Conservation (phyloP, 441 rosid genomes). For the Dalechampia spathulata region DNA sequence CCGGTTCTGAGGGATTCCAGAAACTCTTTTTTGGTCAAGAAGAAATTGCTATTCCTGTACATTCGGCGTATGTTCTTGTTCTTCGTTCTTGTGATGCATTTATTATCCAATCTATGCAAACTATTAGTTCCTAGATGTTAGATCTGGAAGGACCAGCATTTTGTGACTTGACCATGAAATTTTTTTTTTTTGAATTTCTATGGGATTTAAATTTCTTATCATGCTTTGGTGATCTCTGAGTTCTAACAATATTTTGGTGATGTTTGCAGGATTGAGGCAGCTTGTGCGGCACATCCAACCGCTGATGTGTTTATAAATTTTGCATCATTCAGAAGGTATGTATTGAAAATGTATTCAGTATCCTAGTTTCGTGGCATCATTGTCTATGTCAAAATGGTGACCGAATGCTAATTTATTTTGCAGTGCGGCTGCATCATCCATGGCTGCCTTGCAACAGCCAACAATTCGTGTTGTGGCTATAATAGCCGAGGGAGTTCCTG, state of each 20-base stretch:
- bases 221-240: too few relatives aligned
- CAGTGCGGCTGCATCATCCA: slow-evolving; percentile 96
- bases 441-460: slow-evolving; percentile 93
- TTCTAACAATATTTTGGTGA: slow-evolving; percentile 7
- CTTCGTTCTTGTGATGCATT: not conserved
- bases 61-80: slow-evolving; percentile 47
- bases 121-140: too few relatives aligned
- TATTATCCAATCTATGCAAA: too few relatives aligned
- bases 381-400: too few relatives aligned
- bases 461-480: slow-evolving; percentile 90
- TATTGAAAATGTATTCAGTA: not conserved
- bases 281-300: slow-evolving; percentile 85
- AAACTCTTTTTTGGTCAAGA: slow-evolving; percentile 94
- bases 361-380: not conserved
- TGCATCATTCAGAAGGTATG: slow-evolving; percentile 84
- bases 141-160: too few relatives aligned
- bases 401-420: slow-evolving; percentile 15
- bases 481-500: slow-evolving; percentile 98
- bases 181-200: too few relatives aligned
- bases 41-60: slow-evolving; percentile 96
- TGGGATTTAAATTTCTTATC: slow-evolving; percentile 3
- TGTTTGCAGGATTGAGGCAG: slow-evolving; percentile 75
- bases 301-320: slow-evolving; percentile 96
- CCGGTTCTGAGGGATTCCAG: slow-evolving; percentile 95
- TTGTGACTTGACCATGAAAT: too few relatives aligned